phyloP scores from a whole-genome alignment of 2,329 filamentous ascomycete genomes.

The Orbilia javanica region DNA sequence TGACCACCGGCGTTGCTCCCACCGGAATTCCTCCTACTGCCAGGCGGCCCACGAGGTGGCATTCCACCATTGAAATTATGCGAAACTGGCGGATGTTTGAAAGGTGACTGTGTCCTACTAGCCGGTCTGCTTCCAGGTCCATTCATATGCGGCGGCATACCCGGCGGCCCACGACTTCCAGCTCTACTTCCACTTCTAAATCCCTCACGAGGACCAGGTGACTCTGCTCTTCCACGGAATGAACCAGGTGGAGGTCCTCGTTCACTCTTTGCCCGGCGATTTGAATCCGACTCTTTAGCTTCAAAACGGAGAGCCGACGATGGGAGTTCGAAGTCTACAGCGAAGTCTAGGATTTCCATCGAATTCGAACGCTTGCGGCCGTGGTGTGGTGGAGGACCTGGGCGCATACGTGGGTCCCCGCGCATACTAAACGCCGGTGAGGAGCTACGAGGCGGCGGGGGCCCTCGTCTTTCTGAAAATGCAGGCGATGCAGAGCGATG shows the following conservation, averaged over 20 bases:
- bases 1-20: slow-evolving; percentile 30
- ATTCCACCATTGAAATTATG: slow-evolving; percentile 32
- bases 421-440: slow-evolving; percentile 55
- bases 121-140: slow-evolving; percentile 33
- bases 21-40: slow-evolving; percentile 33
- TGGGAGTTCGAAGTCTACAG: slow-evolving; percentile 44
- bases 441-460: slow-evolving; percentile 39
- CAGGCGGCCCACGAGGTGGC: slow-evolving; percentile 44
- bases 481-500: slow-evolving; percentile 49
- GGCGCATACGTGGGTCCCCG: slow-evolving; percentile 36
- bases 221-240: slow-evolving; percentile 40
- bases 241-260: slow-evolving; percentile 44
- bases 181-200: slow-evolving; percentile 51
- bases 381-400: slow-evolving; percentile 29
- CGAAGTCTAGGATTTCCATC: slow-evolving; percentile 47
- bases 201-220: slow-evolving; percentile 45
- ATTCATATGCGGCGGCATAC: slow-evolving; percentile 26
- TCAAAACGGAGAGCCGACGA: slow-evolving; percentile 26
- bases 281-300: slow-evolving; percentile 27
- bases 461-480: slow-evolving; percentile 51
- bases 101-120: slow-evolving; percentile 45
- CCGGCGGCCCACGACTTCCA: slow-evolving; percentile 44
- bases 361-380: slow-evolving; percentile 51
- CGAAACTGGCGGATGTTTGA: slow-evolving; percentile 29
- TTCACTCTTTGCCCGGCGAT: slow-evolving; percentile 34